Percentiles rank a stretch among this genome's conserved stretches.
phyloP scores from a whole-genome alignment of 2,329 filamentous ascomycete species.

The Dendryphion nanum region DNA sequence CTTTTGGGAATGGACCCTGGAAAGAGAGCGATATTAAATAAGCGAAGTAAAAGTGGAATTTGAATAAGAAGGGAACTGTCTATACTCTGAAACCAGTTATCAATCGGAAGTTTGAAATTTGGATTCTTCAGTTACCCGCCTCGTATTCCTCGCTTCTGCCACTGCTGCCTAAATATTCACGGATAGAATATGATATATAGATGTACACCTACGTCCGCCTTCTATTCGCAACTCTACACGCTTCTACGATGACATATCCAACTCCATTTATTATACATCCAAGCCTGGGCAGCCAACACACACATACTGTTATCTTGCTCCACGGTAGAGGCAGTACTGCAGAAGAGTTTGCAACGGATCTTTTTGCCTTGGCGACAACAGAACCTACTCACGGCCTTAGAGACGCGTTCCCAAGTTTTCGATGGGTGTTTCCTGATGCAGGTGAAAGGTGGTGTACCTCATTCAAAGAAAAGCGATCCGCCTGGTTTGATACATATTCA shows the following conservation, averaged over 20 bases:
- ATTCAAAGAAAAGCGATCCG: conserved; percentile 28
- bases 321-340: conserved; percentile 46
- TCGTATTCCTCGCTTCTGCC: too few relatives aligned
- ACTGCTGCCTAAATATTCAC: too few relatives aligned
- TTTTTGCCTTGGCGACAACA: conserved; percentile 29
- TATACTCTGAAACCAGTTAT: too few relatives aligned
- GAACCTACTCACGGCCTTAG: conserved; percentile 24
- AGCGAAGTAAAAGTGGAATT: too few relatives aligned
- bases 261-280: conserved; percentile 5
- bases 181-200: too few relatives aligned
- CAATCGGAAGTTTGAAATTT: too few relatives aligned
- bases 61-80: too few relatives aligned
- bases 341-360: conserved; percentile 40
- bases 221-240: too few relatives aligned
- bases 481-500: conserved; percentile 56
- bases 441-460: conserved; percentile 28
- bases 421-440: conserved; percentile 53
- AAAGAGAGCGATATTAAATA: too few relatives aligned
- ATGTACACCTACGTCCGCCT: too few relatives aligned
- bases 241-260: conserved; percentile 1
- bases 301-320: conserved; percentile 49
- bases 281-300: conserved; percentile 27
- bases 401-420: conserved; percentile 46
- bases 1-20: too few relatives aligned
- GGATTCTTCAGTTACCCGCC: too few relatives aligned